These are phyloP conservation scores for Plasmodium knowlesi DNA, from an alignment of 169 alveolate species.

Conservation along the genomic window DNA sequence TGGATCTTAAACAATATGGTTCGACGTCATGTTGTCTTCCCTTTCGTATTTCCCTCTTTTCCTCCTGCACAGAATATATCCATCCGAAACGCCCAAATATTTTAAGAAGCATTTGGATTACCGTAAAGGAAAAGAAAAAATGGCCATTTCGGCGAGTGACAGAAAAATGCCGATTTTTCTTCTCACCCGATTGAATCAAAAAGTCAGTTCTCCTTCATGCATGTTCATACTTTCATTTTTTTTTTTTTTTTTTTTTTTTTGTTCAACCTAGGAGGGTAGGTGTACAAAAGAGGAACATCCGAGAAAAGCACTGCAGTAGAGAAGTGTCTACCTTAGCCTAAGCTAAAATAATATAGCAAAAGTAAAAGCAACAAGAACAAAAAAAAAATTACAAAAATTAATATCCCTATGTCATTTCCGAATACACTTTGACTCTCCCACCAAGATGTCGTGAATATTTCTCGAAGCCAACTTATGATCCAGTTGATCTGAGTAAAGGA, in stretches of 20 bases:
- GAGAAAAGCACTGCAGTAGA: not conserved
- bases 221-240: not conserved
- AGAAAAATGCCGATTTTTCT: not conserved
- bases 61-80: conserved; percentile 22
- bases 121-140: conserved; percentile 8
- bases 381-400: not conserved
- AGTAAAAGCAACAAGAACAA: not conserved
- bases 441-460: conserved; percentile 73
- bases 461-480: conserved; percentile 52
- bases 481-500: conserved; percentile 45
- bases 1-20: not conserved
- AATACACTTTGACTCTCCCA: not conserved
- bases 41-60: not conserved
- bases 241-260: too few species aligned
- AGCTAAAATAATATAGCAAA: not conserved
- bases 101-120: conserved; percentile 62
- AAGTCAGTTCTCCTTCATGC: not conserved
- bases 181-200: not conserved
- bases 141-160: not conserved
- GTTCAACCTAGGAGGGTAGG: not conserved
- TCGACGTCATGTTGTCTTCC: not conserved
- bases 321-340: not conserved
- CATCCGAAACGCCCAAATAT: conserved; percentile 67
- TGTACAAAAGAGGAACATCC: not conserved
- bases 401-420: not conserved